phyloP scores from a whole-genome alignment of 352 stramenopile genomes.

The Phytophthora vignae region DNA sequence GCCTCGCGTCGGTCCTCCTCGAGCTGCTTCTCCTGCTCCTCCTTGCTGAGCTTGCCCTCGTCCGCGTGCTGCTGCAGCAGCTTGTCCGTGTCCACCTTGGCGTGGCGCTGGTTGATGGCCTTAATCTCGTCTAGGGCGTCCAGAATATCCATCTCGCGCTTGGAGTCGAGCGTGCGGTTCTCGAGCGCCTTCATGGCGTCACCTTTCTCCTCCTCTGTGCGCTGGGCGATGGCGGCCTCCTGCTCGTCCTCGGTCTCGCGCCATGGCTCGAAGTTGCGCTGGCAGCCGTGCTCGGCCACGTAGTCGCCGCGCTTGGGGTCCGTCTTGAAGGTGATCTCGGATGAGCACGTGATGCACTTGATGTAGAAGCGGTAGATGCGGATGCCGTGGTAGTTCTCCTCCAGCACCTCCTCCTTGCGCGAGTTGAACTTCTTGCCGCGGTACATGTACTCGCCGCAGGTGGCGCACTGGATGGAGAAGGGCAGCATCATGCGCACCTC shows the following conservation, averaged over 20 bases:
- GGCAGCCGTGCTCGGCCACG: conserved; percentile 96
- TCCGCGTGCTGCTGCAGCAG: conserved; percentile 69
- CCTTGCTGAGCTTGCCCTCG: conserved; percentile 38
- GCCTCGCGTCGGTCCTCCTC: conserved; percentile 61
- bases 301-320: conserved; percentile 99
- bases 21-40: conserved; percentile 56
- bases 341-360: conserved; percentile 96
- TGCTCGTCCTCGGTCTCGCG: conserved; percentile 89
- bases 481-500: conserved; percentile 99
- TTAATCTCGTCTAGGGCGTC: conserved; percentile 99
- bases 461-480: conserved; percentile 98
- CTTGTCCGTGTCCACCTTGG: conserved; percentile 90
- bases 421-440: conserved; percentile 99
- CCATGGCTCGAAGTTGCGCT: conserved; percentile 98
- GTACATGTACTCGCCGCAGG: conserved; percentile 99
- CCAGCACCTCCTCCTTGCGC: conserved; percentile 97
- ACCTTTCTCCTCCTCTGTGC: conserved; percentile 94
- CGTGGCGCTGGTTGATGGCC: conserved; percentile 96
- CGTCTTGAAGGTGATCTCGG: conserved; percentile 98
- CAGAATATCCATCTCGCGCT: conserved; percentile 99
- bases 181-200: conserved; percentile 98
- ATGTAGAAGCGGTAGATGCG: conserved; percentile 98
- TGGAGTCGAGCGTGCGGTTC: conserved; percentile 98
- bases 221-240: conserved; percentile 71
- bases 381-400: conserved; percentile 97